These are phyloP conservation scores for Sporobolus alterniflorus DNA, from an alignment of 202 grass and related monocot species.

Conservation along the genomic window DNA sequence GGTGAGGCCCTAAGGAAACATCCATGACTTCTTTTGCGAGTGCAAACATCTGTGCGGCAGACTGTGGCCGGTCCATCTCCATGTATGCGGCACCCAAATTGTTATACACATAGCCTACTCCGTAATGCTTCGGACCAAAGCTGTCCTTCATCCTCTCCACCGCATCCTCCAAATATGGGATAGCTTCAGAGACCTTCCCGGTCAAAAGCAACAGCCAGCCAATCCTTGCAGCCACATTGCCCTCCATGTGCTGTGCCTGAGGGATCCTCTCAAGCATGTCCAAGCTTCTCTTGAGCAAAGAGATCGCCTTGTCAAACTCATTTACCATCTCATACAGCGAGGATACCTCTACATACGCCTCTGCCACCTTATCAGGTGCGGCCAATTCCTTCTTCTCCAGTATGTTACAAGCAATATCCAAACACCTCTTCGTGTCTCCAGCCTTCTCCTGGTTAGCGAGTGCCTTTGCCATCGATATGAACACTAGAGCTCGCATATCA, in stretches of 20 bases:
- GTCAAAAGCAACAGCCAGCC: conserved; percentile 88
- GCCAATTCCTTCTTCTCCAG: conserved; percentile 66
- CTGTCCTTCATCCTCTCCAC: conserved; percentile 86
- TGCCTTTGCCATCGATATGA: conserved; percentile 83
- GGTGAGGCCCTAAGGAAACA: conserved; percentile 79
- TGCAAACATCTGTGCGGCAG: conserved; percentile 92
- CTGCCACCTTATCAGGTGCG: conserved; percentile 63
- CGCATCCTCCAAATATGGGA: conserved; percentile 78
- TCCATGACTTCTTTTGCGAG: conserved; percentile 95
- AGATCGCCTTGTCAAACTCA: conserved; percentile 75
- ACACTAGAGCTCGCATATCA: conserved; percentile 69
- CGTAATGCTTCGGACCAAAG: conserved; percentile 86
- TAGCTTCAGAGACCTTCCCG: conserved; percentile 70
- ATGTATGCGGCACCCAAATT: conserved; percentile 92
- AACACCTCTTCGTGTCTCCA: conserved; percentile 72
- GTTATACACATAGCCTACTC: conserved; percentile 89
- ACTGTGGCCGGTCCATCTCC: conserved; percentile 85
- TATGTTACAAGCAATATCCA: conserved; percentile 70
- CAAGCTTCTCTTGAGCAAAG: conserved; percentile 78
- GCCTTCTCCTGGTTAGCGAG: conserved; percentile 71
- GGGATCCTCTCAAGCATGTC: conserved; percentile 86
- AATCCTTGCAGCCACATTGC: conserved; percentile 76
- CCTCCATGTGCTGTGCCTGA: conserved; percentile 86
- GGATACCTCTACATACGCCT: conserved; percentile 66
- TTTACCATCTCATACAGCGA: conserved; percentile 76